phyloP scores from a whole-genome alignment of 2,329 filamentous ascomycete genomes.

The Escovopsis sp. region DNA sequence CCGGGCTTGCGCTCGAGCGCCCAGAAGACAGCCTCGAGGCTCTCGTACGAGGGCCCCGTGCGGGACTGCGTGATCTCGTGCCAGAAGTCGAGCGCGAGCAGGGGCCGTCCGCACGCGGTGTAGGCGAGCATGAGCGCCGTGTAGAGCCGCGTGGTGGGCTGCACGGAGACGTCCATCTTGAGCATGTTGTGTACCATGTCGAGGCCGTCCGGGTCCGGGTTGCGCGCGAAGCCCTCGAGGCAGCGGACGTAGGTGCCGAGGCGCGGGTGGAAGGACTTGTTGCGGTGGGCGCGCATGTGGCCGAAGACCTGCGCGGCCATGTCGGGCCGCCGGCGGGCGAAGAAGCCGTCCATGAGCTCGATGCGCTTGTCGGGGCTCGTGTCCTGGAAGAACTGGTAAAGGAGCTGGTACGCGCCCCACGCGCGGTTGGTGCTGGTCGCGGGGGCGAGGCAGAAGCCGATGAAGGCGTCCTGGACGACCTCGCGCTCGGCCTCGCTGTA shows the following conservation, averaged over 20 bases:
- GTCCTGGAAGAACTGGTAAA: constrained; percentile 50
- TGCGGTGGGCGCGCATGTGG: constrained; percentile 74
- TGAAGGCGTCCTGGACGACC: constrained; percentile 49
- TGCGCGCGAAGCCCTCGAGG: constrained; percentile 58
- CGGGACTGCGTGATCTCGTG: constrained; percentile 62
- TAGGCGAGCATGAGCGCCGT: constrained; percentile 86
- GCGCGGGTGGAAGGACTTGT: constrained; percentile 48
- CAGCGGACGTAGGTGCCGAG: constrained; percentile 62
- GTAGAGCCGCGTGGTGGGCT: constrained; percentile 59
- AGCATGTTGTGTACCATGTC: constrained; percentile 80
- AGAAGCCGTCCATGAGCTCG: constrained; percentile 69
- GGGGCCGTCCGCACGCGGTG: constrained; percentile 49
- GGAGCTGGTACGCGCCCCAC: constrained; percentile 52
- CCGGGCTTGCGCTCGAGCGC: constrained; percentile 52
- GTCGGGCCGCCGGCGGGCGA: constrained; percentile 60
- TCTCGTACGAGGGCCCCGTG: constrained; percentile 78
- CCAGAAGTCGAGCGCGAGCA: constrained; percentile 66
- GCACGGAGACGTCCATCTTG: constrained; percentile 75
- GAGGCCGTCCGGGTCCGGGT: constrained; percentile 42
- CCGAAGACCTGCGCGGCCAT: constrained; percentile 80
- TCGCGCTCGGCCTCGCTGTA: constrained; percentile 57
- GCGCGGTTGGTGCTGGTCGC: constrained; percentile 45
- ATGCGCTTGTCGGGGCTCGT: constrained; percentile 52
- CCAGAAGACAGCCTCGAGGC: constrained; percentile 67
- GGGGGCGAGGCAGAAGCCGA: constrained; percentile 51